Evolutionary conservation across 371 early-diverging fungal genomes (phyloP).

Genomic region (Mucor piriformis): DNA sequence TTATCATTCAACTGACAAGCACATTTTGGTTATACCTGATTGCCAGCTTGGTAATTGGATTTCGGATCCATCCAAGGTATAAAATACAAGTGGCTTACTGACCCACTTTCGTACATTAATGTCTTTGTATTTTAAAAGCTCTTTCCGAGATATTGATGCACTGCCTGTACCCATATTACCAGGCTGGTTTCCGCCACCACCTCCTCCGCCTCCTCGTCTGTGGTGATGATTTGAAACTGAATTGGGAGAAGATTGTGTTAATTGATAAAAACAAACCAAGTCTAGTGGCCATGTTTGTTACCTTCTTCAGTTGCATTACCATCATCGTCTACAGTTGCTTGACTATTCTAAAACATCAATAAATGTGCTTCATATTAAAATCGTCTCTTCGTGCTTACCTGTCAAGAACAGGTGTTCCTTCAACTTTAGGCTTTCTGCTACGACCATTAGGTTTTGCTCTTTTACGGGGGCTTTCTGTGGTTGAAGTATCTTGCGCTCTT

Average conservation of each 20-base stretch:
- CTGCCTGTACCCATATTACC: neutral
- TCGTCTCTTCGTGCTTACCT: too few species aligned
- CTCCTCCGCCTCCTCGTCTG: slow-evolving; percentile 8
- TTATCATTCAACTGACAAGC: neutral
- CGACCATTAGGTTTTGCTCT: slow-evolving; percentile 19
- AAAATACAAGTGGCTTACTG: slow-evolving; percentile 31
- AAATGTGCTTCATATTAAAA: neutral
- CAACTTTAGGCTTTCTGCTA: slow-evolving; percentile 15
- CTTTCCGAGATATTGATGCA: slow-evolving; percentile 21
- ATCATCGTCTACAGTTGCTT: slow-evolving; percentile 21
- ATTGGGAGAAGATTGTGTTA: neutral
- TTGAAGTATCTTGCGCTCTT: slow-evolving; percentile 13
- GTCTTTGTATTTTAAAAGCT: slow-evolving; percentile 43
- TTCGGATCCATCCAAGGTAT: slow-evolving; percentile 38
- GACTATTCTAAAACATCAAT: slow-evolving; percentile 2
- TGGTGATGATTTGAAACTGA: neutral
- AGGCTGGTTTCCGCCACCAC: slow-evolving; percentile 6
- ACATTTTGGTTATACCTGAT: slow-evolving; percentile 24
- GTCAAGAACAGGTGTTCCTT: slow-evolving; percentile 22
- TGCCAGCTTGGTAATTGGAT: slow-evolving; percentile 34
- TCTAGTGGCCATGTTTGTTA: neutral
- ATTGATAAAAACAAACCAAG: neutral
- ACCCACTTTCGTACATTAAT: slow-evolving; percentile 39
- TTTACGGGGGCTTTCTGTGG: slow-evolving; percentile 26
- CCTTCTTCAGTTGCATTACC: slow-evolving; percentile 18